These are phyloP conservation scores for Dictyostelium discoideum DNA, from an alignment of 78 protist genomes.

Conservation along the genomic window dicty_2.7 NC_007091.3:1908001-1908500, in stretches of 20 bases:
- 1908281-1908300: neutral
- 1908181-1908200: too few species aligned
- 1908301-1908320: neutral
- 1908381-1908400: constrained; percentile 2
- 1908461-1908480: neutral
- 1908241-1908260: neutral
- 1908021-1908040: neutral
- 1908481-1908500: constrained; percentile 11
- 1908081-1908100: neutral
- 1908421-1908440: neutral
- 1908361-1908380: neutral
- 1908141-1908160: neutral
- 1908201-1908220: too few species aligned
- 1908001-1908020: neutral
- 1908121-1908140: neutral
- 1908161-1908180: too few species aligned
- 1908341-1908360: neutral
- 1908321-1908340: neutral
- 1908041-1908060: neutral
- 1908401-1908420: neutral
- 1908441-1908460: neutral
- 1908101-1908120: neutral
- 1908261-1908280: neutral
- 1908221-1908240: neutral
- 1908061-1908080: neutral